Conservation (phyloP, 441 rosid species). For the Corymbia citriodora region DNA sequence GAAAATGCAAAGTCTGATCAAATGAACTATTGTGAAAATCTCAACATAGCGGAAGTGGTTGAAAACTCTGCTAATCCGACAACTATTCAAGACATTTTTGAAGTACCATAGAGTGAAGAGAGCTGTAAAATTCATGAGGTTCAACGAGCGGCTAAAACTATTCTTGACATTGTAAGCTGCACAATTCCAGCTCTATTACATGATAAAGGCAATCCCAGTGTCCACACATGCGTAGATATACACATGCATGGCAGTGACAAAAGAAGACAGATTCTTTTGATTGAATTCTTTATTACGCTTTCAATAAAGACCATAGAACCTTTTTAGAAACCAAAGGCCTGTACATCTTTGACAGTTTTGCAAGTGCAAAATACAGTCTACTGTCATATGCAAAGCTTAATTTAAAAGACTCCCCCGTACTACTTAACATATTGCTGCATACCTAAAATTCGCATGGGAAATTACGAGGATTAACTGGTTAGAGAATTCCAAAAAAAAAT, state of each 20-base stretch:
- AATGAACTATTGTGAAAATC: constrained; percentile 20
- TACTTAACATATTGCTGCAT: background rate
- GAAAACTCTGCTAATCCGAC: constrained; percentile 16
- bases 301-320: background rate
- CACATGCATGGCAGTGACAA: background rate
- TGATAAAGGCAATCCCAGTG: background rate
- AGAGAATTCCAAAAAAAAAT: background rate
- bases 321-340: background rate
- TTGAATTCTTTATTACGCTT: background rate
- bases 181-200: background rate
- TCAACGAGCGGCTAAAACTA: background rate
- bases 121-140: constrained; percentile 9
- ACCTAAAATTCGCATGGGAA: background rate
- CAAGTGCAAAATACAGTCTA: background rate
- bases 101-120: constrained; percentile 40
- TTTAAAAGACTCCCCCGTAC: background rate
- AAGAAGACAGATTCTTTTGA: background rate
- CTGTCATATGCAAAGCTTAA: background rate
- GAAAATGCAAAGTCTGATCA: constrained; percentile 15
- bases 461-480: background rate
- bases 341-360: background rate
- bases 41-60: constrained; percentile 10
- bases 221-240: background rate
- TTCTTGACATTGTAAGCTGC: background rate
- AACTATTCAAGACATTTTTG: constrained; percentile 49